These are phyloP conservation scores for Aspergillus haitiensis DNA, from an alignment of 495 filamentous ascomycete genomes.

Conservation along the genomic window DNA sequence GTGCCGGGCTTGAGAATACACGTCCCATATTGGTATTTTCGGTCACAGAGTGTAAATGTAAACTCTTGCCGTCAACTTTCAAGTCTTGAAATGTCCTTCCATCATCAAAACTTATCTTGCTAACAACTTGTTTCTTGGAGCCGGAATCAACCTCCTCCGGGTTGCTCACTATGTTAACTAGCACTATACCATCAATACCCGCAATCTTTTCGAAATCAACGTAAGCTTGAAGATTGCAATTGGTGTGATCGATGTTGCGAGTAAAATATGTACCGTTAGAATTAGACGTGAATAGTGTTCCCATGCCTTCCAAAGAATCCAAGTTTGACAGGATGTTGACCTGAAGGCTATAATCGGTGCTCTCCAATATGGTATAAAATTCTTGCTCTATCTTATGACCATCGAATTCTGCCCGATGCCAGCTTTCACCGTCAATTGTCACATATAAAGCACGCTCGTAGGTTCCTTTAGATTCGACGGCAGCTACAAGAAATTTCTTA, in stretches of 20 bases:
- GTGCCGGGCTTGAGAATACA: slow-evolving; percentile 92
- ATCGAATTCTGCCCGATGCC: slow-evolving; percentile 92
- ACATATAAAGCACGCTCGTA: slow-evolving; percentile 86
- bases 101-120: slow-evolving; percentile 90
- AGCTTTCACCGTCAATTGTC: slow-evolving; percentile 74
- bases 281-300: slow-evolving; percentile 87
- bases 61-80: slow-evolving; percentile 55
- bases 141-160: slow-evolving; percentile 67
- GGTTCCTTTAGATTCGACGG: slow-evolving; percentile 73
- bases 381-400: slow-evolving; percentile 77
- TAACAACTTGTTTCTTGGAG: slow-evolving; percentile 64
- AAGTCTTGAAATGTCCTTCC: slow-evolving; percentile 72
- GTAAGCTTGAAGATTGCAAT: slow-evolving; percentile 65
- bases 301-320: slow-evolving; percentile 61
- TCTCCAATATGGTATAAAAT: slow-evolving; percentile 91
- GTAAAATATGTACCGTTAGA: slow-evolving; percentile 96
- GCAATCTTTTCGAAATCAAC: slow-evolving; percentile 95
- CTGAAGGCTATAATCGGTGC: slow-evolving; percentile 95
- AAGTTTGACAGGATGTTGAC: slow-evolving; percentile 79
- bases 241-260: slow-evolving; percentile 85
- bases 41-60: slow-evolving; percentile 92
- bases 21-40: slow-evolving; percentile 72
- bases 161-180: slow-evolving; percentile 89
- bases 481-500: slow-evolving; percentile 82
- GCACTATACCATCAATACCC: slow-evolving; percentile 83